These are phyloP conservation scores for Panaeolus cyanescens DNA, from an alignment of 768 basidiomycete species.

Conservation along the genomic window DNA sequence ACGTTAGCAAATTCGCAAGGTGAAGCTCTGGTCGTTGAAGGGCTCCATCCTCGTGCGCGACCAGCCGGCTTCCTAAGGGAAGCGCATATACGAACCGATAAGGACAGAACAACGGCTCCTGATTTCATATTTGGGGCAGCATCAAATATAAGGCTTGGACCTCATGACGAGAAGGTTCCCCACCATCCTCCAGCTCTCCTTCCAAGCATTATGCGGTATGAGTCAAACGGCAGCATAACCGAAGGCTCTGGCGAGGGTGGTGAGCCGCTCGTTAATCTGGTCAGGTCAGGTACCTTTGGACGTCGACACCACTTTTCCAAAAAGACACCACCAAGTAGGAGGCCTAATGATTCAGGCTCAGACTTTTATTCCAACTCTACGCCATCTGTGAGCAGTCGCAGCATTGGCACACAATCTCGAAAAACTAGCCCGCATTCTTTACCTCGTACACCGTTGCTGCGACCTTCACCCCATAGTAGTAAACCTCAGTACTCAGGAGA, in stretches of 20 bases:
- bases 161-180: neutral
- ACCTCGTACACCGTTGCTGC: neutral
- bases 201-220: neutral
- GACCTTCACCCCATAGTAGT: neutral
- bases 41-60: neutral
- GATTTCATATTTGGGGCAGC: neutral
- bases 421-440: neutral
- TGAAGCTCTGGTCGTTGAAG: neutral
- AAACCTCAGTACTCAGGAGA: neutral
- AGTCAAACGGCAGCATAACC: neutral
- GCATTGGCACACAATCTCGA: neutral
- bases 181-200: neutral
- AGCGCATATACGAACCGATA: slow-evolving; percentile 1
- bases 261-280: neutral
- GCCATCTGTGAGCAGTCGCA: neutral
- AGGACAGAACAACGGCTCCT: neutral
- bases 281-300: neutral
- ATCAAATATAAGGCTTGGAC: neutral
- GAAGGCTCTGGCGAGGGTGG: neutral
- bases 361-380: neutral
- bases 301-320: neutral
- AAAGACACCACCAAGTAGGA: neutral
- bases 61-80: neutral
- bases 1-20: neutral
- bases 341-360: neutral